Conservation (phyloP, 768 basidiomycete species). For the Gloeopeniophorella convolvens region DNA sequence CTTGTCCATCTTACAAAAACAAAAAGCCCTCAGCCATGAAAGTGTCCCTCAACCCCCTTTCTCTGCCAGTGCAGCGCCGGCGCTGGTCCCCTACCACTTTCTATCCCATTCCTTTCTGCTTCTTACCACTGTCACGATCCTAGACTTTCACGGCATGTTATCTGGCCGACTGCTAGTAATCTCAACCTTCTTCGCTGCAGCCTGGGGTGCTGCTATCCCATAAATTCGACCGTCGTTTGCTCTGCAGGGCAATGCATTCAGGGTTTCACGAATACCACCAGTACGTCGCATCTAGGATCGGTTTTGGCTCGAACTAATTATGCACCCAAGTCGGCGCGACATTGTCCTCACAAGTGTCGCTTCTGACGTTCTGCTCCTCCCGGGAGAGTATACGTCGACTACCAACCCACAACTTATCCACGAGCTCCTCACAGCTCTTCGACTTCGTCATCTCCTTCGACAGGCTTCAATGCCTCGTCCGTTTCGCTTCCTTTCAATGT, state of each 20-base stretch:
- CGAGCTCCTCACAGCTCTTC: slow-evolving; percentile 59
- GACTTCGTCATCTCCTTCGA: slow-evolving; percentile 47
- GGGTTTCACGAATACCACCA: slow-evolving; percentile 66
- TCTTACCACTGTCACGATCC: slow-evolving; percentile 4
- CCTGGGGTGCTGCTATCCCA: neutral
- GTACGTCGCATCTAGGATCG: slow-evolving; percentile 36
- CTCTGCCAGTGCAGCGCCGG: slow-evolving; percentile 1
- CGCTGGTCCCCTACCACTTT: neutral
- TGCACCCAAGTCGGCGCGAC: slow-evolving; percentile 58
- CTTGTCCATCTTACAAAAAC: slow-evolving; percentile 7
- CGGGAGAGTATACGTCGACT: slow-evolving; percentile 67
- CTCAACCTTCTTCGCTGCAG: neutral
- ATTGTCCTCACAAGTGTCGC: slow-evolving; percentile 48
- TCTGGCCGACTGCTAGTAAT: slow-evolving; percentile 9
- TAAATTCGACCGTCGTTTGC: slow-evolving; percentile 57
- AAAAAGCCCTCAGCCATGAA: neutral
- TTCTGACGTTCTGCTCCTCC: slow-evolving; percentile 56
- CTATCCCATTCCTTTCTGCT: neutral
- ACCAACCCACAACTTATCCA: slow-evolving; percentile 71
- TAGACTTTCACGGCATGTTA: slow-evolving; percentile 5
- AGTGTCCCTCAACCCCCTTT: neutral
- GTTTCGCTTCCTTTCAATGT: slow-evolving; percentile 63
- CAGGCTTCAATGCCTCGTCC: slow-evolving; percentile 57
- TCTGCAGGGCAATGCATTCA: slow-evolving; percentile 86
- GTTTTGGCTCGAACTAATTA: neutral